Percentiles rank a stretch among this genome's conserved stretches.
phyloP scores from a whole-genome alignment of 2,329 filamentous ascomycete genomes.

The Fusarium pseudocircinatum region DNA sequence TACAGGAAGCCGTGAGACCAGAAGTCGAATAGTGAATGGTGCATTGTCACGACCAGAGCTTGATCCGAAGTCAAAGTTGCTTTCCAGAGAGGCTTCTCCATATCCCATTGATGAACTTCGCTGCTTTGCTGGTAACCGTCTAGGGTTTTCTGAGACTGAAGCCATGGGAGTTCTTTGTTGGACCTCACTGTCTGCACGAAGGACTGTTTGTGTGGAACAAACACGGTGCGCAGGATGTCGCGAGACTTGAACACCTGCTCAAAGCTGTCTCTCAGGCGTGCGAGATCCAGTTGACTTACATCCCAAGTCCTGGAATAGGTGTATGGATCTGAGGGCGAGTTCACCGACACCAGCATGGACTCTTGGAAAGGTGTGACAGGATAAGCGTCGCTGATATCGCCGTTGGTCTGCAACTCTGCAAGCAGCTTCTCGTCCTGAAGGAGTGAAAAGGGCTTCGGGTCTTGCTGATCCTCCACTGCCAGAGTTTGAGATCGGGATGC shows the following conservation, averaged over 20 bases:
- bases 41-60: conserved; percentile 43
- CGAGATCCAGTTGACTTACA: conserved; percentile 8
- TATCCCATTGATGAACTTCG: background rate
- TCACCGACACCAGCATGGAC: conserved; percentile 20
- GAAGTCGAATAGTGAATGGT: conserved; percentile 48
- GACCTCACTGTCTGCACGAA: background rate
- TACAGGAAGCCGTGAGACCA: conserved; percentile 46
- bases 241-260: conserved; percentile 15
- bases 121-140: background rate
- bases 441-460: conserved; percentile 23
- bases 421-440: background rate
- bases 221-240: conserved; percentile 29
- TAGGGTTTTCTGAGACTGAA: background rate
- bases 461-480: background rate
- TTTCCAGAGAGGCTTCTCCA: background rate
- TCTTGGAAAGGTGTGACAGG: conserved; percentile 41
- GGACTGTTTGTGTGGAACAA: conserved; percentile 13
- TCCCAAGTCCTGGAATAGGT: conserved; percentile 32
- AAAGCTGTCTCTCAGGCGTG: conserved; percentile 5
- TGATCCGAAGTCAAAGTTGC: background rate
- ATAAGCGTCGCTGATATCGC: conserved; percentile 29
- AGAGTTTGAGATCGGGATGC: background rate
- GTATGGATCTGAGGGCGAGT: conserved; percentile 12
- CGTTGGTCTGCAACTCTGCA: background rate
- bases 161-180: background rate